Evolutionary conservation across 495 filamentous ascomycete species (phyloP), one percentile per base, ranked within the genome.

Genomic region (Bacidia rubella): DNA sequence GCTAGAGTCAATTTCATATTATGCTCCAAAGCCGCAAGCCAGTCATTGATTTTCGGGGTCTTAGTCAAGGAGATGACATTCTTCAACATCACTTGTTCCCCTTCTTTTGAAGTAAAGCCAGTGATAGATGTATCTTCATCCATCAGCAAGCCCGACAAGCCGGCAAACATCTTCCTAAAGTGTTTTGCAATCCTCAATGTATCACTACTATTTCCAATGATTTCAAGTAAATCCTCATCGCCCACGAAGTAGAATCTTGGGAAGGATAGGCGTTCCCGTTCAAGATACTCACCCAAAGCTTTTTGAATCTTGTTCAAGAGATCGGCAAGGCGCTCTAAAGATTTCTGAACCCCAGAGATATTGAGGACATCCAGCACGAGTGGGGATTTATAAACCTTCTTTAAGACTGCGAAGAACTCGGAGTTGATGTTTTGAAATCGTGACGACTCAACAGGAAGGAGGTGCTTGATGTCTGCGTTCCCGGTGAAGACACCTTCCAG

Each of bases 81-180:
- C 68, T 88, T 90, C 49, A 99, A 68, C 35, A 78, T 76, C 39
- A 96, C 87, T 56, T 86, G 76, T 68, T 99, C 92, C 35, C 86
- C 90, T 68, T 99, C 92, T 64, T 95, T 97, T 0, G 93, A 97
- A 29, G 83, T 89, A 63, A 97, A 90, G 0, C 89, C 90, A 5
- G 86, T 76, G 55, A 99, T 96, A 55, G 82, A 78, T 32, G 79
- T 78, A 55, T 95, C 83, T 53, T 96, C 89, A 60, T 95, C 88
- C 74, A 95, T 86, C 21, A 92, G 73, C 32, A 99, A 74, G 0
- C 90, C 90, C 3, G 82, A 86, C 22, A 99, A 71, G 47, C 92
- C 92, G 51, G 92, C 92, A 70, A 99, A 99, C 92, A 99, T 99
- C 74, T 99, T 99, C 67, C 93, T 87, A 72, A 99, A 87, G 66